A percentile compares a stretch with the other conserved stretches of the same genome.
phyloP scores from a whole-genome alignment of 1,284 basidiomycete species.

The Ceratobasidium sp. region DNA sequence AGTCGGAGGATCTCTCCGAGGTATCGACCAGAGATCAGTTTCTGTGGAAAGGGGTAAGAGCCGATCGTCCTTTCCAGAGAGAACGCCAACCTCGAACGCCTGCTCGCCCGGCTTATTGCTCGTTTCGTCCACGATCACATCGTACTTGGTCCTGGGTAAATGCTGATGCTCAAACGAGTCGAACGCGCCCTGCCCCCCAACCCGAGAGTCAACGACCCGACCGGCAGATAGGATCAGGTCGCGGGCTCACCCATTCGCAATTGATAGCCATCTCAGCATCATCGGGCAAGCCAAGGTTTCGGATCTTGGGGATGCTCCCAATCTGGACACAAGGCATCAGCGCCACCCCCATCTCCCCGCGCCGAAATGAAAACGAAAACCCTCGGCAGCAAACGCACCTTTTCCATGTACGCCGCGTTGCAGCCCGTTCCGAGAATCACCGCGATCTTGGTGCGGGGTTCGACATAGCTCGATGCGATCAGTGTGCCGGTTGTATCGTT shows the following conservation, averaged over 20 bases:
- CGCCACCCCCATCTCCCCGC: conserved; percentile 19
- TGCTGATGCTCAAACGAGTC: conserved; percentile 97
- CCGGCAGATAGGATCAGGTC: neutral
- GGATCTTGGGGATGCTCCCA: conserved; percentile 79
- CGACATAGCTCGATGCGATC: conserved; percentile 96
- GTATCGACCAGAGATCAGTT: conserved; percentile 98
- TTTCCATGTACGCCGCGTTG: conserved; percentile 98
- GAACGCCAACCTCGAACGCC: conserved; percentile 73
- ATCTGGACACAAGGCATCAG: conserved; percentile 60
- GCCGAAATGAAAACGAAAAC: neutral
- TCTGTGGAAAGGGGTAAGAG: conserved; percentile 61
- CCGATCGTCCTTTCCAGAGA: too few species aligned
- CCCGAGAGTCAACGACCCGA: conserved; percentile 20
- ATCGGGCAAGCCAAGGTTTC: conserved; percentile 70
- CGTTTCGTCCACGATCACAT: conserved; percentile 88
- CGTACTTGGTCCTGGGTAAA: conserved; percentile 94
- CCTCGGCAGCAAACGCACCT: conserved; percentile 58
- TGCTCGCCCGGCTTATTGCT: conserved; percentile 98
- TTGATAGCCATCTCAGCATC: conserved; percentile 92
- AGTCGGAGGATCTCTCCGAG: conserved; percentile 96
- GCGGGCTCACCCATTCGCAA: conserved; percentile 85
- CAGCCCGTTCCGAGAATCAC: conserved; percentile 99
- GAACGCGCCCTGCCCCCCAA: conserved; percentile 83
- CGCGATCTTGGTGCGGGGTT: conserved; percentile 89
- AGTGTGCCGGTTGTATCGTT: conserved; percentile 98